Percentiles rank a stretch among this genome's conserved stretches.
These are phyloP conservation scores for Kodamaea derodonti DNA, from an alignment of 1,139 yeast species.

Conservation along the genomic window DNA sequence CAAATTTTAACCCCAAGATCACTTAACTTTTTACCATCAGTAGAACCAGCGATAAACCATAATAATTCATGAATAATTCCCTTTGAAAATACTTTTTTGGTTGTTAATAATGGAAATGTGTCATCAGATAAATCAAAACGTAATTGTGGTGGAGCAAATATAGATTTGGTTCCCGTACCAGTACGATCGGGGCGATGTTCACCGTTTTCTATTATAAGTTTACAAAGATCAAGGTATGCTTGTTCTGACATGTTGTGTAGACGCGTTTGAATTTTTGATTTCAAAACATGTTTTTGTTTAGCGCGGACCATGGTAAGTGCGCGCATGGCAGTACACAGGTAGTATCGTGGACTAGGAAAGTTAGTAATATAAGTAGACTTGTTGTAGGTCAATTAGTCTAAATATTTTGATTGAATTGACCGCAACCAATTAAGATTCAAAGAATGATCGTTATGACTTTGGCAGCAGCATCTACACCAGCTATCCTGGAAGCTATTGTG, in stretches of 20 bases:
- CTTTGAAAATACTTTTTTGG: slow-evolving; percentile 86
- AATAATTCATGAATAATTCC: slow-evolving; percentile 86
- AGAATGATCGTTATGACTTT: too few species aligned
- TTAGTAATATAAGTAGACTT: too few species aligned
- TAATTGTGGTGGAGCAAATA: slow-evolving; percentile 95
- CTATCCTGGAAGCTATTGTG: too few species aligned
- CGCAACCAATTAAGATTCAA: too few species aligned
- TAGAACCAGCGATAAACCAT: slow-evolving; percentile 90
- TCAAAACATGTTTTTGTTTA: too few species aligned
- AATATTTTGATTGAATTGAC: too few species aligned
- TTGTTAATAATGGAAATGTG: slow-evolving; percentile 81
- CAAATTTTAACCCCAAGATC: slow-evolving; percentile 90
- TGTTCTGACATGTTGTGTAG: slow-evolving; percentile 57
- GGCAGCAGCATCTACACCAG: too few species aligned
- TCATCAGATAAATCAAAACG: slow-evolving; percentile 74
- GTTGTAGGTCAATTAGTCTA: too few species aligned
- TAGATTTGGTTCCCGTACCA: slow-evolving; percentile 88
- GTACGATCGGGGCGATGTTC: slow-evolving; percentile 93
- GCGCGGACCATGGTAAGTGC: too few species aligned
- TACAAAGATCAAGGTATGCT: slow-evolving; percentile 81
- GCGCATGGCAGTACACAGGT: too few species aligned
- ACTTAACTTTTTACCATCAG: slow-evolving; percentile 76
- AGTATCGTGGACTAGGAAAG: too few species aligned
- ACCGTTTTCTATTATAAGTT: slow-evolving; percentile 72
- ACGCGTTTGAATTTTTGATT: neutral